Percentiles rank a stretch among this genome's conserved stretches.
phyloP scores from a whole-genome alignment of 495 filamentous ascomycete species.

The Hypomontagnella monticulosa region DNA sequence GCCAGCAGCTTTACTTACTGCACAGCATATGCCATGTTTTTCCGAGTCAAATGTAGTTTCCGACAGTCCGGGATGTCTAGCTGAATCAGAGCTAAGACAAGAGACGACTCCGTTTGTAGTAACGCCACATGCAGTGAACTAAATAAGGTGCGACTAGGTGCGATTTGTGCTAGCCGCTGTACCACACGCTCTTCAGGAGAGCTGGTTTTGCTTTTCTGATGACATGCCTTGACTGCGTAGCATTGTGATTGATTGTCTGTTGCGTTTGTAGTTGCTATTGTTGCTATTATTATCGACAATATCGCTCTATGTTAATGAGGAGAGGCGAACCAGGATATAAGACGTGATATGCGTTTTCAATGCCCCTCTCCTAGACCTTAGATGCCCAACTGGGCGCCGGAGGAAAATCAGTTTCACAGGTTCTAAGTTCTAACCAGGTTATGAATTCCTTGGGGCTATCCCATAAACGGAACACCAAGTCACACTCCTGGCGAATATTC shows the following conservation, averaged over 20 bases:
- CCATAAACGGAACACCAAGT: conserved; percentile 4
- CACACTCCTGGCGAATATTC: conserved; percentile 12
- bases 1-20: not conserved
- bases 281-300: conserved; percentile 5
- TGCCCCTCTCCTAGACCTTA: not conserved
- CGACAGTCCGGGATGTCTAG: not conserved
- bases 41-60: not conserved
- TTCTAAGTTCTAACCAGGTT: conserved; percentile 10
- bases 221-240: conserved; percentile 12
- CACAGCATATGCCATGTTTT: conserved; percentile 9
- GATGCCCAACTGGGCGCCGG: conserved; percentile 16
- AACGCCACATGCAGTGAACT: conserved; percentile 22
- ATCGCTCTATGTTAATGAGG: not conserved
- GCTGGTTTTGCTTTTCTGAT: conserved; percentile 15
- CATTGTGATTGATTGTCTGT: conserved; percentile 1
- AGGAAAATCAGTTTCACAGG: conserved; percentile 8
- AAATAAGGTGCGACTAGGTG: conserved; percentile 22
- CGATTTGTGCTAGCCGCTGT: conserved; percentile 32
- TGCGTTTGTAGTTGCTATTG: not conserved
- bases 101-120: conserved; percentile 17
- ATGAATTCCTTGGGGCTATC: not conserved
- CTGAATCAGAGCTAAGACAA: conserved; percentile 28
- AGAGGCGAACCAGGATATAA: conserved; percentile 5
- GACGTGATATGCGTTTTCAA: conserved; percentile 1
- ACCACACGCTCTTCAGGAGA: conserved; percentile 1